phyloP scores from a whole-genome alignment of 2,329 filamentous ascomycete species.

The Penicillium sp. region DNA sequence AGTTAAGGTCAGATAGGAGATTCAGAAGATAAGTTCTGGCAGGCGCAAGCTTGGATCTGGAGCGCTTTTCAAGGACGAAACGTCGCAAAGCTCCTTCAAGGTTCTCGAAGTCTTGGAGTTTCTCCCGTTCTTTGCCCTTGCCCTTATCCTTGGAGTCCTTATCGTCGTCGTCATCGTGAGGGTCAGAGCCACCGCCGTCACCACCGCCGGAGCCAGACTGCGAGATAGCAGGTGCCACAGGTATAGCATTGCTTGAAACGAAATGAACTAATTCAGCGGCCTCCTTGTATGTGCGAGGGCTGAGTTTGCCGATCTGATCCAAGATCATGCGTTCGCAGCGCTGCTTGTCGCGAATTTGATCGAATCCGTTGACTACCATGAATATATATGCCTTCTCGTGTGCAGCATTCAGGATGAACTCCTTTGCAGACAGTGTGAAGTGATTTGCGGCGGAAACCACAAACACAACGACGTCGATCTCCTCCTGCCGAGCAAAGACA shows the following conservation, averaged over 20 bases:
- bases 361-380: constrained; percentile 97
- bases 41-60: constrained; percentile 90
- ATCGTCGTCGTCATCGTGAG: constrained; percentile 52
- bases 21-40: constrained; percentile 95
- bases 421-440: constrained; percentile 95
- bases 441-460: constrained; percentile 97
- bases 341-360: constrained; percentile 87
- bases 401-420: constrained; percentile 94
- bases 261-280: constrained; percentile 92
- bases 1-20: constrained; percentile 81
- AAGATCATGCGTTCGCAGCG: constrained; percentile 90
- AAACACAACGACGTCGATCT: constrained; percentile 98
- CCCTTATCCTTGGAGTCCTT: constrained; percentile 70
- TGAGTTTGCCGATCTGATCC: constrained; percentile 83
- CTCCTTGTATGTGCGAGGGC: constrained; percentile 90
- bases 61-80: constrained; percentile 94
- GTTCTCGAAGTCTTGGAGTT: constrained; percentile 83
- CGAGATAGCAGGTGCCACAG: constrained; percentile 61
- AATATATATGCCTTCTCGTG: constrained; percentile 98
- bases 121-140: constrained; percentile 87
- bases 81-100: constrained; percentile 84
- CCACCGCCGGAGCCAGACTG: constrained; percentile 52
- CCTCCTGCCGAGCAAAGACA: constrained; percentile 93
- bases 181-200: constrained; percentile 55
- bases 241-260: constrained; percentile 94